Conservation (phyloP, 345 rosid species). For the Aethionema arabicum region DNA sequence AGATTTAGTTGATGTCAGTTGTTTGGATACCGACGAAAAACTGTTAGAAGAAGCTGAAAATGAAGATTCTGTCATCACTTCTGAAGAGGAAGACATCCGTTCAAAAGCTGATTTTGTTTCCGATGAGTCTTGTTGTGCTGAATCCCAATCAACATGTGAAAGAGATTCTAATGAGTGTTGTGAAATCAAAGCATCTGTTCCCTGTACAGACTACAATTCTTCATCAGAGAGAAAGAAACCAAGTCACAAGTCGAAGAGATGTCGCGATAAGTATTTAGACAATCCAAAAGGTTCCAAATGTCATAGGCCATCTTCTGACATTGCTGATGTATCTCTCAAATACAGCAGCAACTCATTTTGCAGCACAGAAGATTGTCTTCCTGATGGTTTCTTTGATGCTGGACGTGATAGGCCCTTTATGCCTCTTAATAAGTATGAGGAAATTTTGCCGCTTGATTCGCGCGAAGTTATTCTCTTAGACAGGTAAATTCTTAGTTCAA, state of each 20-base stretch:
- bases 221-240: conserved; percentile 44
- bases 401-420: conserved; percentile 93
- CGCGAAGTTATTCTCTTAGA: conserved; percentile 97
- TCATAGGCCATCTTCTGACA: conserved; percentile 50
- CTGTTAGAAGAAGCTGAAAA: conserved; percentile 39
- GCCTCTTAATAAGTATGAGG: conserved; percentile 61
- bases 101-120: conserved; percentile 33
- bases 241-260: conserved; percentile 62
- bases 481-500: conserved; percentile 51
- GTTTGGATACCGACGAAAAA: conserved; percentile 46
- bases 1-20: conserved; percentile 35
- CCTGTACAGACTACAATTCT: conserved; percentile 48
- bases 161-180: conserved; percentile 36
- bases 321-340: conserved; percentile 49
- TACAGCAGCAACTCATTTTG: conserved; percentile 74
- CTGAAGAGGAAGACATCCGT: conserved; percentile 42
- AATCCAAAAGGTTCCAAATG: conserved; percentile 92
- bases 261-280: conserved; percentile 62
- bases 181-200: conserved; percentile 42
- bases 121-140: conserved; percentile 38
- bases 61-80: conserved; percentile 41
- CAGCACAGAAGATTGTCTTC: conserved; percentile 65
- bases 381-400: conserved; percentile 97
- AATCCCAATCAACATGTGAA: conserved; percentile 32
- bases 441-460: conserved; percentile 60